phyloP scores from a whole-genome alignment of 2,329 filamentous ascomycete species.

The Juglanconis sp. region DNA sequence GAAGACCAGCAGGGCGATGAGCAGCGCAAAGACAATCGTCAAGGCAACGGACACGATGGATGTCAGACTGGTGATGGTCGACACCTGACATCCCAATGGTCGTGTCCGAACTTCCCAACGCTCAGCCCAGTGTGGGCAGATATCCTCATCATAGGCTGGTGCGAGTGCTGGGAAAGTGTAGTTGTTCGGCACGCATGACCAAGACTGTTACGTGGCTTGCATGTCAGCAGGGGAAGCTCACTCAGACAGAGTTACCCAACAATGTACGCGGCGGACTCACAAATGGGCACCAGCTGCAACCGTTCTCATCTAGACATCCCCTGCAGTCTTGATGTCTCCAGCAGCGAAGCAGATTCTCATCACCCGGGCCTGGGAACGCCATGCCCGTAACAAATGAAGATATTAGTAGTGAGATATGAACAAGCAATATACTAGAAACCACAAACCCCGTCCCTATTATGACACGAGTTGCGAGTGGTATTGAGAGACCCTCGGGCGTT shows the following conservation, averaged over 20 bases:
- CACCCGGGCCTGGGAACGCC: conserved; percentile 22
- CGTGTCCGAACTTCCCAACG: conserved; percentile 40
- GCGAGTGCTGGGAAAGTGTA: conserved; percentile 44
- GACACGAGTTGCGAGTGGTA: neutral
- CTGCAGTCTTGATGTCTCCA: conserved; percentile 50
- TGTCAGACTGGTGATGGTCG: conserved; percentile 38
- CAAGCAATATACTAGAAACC: too few relatives aligned
- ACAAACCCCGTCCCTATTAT: neutral
- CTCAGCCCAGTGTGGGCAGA: conserved; percentile 52
- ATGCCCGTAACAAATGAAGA: neutral
- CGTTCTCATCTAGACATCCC: conserved; percentile 39
- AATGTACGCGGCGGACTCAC: conserved; percentile 28
- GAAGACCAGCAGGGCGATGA: conserved; percentile 22
- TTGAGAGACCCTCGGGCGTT: too few relatives aligned
- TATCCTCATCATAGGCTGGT: conserved; percentile 45
- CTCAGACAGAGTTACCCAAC: conserved; percentile 19
- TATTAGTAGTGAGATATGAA: neutral
- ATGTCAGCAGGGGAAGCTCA: neutral
- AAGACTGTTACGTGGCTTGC: conserved; percentile 36
- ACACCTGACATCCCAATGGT: conserved; percentile 39
- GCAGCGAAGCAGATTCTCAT: conserved; percentile 45
- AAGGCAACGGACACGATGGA: conserved; percentile 31
- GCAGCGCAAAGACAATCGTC: conserved; percentile 26
- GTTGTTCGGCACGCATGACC: conserved; percentile 52
- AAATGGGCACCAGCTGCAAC: conserved; percentile 53